A percentile compares a stretch with the other conserved stretches of the same genome.
These are phyloP conservation scores for Kickxella alabastrina DNA, from an alignment of 192 early-diverging fungal genomes.

Conservation along the genomic window DNA sequence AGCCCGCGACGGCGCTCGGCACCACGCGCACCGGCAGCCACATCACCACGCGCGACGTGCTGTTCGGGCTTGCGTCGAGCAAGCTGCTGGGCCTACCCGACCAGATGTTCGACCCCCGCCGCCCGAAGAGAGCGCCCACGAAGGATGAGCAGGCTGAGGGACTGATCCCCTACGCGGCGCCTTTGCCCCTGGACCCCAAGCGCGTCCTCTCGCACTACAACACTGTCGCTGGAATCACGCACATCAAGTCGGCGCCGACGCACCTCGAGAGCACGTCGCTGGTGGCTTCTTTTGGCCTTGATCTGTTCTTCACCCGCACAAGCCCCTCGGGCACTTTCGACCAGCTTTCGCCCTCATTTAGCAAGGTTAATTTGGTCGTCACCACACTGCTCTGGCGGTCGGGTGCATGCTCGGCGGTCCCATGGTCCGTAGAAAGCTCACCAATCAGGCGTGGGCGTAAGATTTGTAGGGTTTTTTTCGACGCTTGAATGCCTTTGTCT, in stretches of 20 bases:
- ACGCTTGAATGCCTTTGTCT: too few species aligned
- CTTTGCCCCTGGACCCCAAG: conserved; percentile 68
- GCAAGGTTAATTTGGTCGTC: conserved; percentile 73
- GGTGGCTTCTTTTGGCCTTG: conserved; percentile 83
- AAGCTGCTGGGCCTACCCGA: conserved; percentile 44
- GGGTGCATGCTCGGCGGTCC: conserved; percentile 71
- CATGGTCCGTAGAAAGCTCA: conserved; percentile 63
- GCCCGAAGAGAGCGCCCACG: conserved; percentile 62
- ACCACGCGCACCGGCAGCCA: conserved; percentile 80
- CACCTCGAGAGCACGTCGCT: conserved; percentile 91
- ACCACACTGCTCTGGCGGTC: conserved; percentile 75
- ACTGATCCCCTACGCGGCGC: conserved; percentile 70
- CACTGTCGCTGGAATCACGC: conserved; percentile 60
- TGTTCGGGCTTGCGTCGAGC: conserved; percentile 54
- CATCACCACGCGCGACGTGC: conserved; percentile 81
- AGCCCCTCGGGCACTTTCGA: conserved; percentile 91
- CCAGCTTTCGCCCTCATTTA: conserved; percentile 88
- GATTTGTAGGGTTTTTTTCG: too few species aligned
- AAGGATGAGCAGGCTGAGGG: conserved; percentile 87
- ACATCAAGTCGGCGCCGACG: conserved; percentile 72
- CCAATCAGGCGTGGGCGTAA: conserved; percentile 56
- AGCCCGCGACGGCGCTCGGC: conserved; percentile 72
- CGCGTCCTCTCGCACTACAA: conserved; percentile 73
- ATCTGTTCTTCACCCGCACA: conserved; percentile 81
- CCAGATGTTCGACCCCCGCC: conserved; percentile 78